phyloP scores from a whole-genome alignment of 352 stramenopile species.

The Globisporangium apiculatum region DNA sequence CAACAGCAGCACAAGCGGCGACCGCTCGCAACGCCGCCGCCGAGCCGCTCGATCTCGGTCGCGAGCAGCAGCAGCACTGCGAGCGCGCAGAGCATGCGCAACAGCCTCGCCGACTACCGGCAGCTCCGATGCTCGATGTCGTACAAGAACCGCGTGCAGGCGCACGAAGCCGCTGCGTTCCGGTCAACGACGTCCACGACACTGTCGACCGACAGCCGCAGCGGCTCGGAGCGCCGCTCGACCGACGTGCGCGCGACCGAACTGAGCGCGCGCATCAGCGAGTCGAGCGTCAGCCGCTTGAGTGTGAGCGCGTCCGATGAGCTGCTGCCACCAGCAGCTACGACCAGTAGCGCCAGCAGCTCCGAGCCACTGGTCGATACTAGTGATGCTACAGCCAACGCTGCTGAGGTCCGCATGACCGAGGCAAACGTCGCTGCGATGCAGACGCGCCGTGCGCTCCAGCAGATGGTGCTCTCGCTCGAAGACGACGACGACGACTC shows the following conservation, averaged over 20 bases:
- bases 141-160: slow-evolving; percentile 71
- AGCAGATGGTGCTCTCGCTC: slow-evolving; percentile 81
- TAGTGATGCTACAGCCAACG: neutral
- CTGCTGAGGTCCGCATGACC: slow-evolving; percentile 26
- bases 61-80: slow-evolving; percentile 7
- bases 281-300: neutral
- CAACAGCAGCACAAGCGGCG: neutral
- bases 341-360: neutral
- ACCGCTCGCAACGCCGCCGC: neutral
- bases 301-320: neutral
- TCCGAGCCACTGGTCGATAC: slow-evolving; percentile 4
- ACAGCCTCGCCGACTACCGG: slow-evolving; percentile 53
- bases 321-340: slow-evolving; percentile 14
- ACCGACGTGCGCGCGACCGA: slow-evolving; percentile 22
- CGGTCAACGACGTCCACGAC: slow-evolving; percentile 12
- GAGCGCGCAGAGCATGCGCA: slow-evolving; percentile 14
- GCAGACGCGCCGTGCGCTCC: slow-evolving; percentile 73
- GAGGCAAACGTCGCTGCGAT: slow-evolving; percentile 60
- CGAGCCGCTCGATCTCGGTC: slow-evolving; percentile 8
- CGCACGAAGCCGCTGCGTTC: slow-evolving; percentile 15
- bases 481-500: slow-evolving; percentile 69
- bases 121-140: slow-evolving; percentile 81
- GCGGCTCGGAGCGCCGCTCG: slow-evolving; percentile 13
- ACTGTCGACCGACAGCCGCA: slow-evolving; percentile 6
- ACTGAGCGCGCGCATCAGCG: slow-evolving; percentile 14